Conservation (phyloP, 2,329 filamentous ascomycete species). For the Nakataea oryzae region DNA sequence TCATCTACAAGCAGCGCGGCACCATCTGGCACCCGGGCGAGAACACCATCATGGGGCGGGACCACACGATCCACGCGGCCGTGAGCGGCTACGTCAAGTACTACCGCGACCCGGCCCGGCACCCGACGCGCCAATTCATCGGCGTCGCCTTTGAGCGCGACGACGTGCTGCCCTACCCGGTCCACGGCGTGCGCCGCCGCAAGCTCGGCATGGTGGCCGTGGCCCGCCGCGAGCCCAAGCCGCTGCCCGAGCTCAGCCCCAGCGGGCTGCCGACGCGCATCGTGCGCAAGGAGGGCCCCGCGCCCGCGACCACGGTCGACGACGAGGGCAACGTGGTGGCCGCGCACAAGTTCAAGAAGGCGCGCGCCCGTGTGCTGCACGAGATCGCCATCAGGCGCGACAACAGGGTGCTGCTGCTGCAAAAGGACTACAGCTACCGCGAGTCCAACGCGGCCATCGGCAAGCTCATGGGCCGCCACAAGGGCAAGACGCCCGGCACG, state of each 20-base stretch:
- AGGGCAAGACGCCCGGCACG: slow-evolving; percentile 36
- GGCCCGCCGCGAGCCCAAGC: slow-evolving; percentile 22
- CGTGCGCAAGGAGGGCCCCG: slow-evolving; percentile 15
- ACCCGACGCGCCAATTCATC: slow-evolving; percentile 88
- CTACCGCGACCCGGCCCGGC: slow-evolving; percentile 76
- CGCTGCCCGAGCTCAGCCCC: slow-evolving; percentile 20
- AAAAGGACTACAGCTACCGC: slow-evolving; percentile 45
- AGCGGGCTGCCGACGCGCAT: slow-evolving; percentile 22
- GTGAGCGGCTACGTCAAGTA: slow-evolving; percentile 89
- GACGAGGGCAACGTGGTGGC: slow-evolving; percentile 8
- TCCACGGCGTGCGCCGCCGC: slow-evolving; percentile 62
- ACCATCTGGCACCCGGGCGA: slow-evolving; percentile 92
- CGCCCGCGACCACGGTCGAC: slow-evolving; percentile 4
- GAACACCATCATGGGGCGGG: slow-evolving; percentile 88
- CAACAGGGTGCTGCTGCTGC: slow-evolving; percentile 36
- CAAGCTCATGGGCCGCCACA: slow-evolving; percentile 37
- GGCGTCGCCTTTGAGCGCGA: slow-evolving; percentile 80
- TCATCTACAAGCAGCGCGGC: slow-evolving; percentile 94
- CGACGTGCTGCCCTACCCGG: slow-evolving; percentile 68
- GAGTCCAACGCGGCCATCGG: slow-evolving; percentile 52
- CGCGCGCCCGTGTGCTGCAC: slow-evolving; percentile 20
- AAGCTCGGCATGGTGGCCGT: slow-evolving; percentile 61
- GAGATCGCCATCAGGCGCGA: slow-evolving; percentile 20
- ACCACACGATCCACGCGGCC: slow-evolving; percentile 89
- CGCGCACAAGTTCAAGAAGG: slow-evolving; percentile 9